Conservation (phyloP, 176 grass and related monocot genomes). For the Luzula sylvatica region DNA sequence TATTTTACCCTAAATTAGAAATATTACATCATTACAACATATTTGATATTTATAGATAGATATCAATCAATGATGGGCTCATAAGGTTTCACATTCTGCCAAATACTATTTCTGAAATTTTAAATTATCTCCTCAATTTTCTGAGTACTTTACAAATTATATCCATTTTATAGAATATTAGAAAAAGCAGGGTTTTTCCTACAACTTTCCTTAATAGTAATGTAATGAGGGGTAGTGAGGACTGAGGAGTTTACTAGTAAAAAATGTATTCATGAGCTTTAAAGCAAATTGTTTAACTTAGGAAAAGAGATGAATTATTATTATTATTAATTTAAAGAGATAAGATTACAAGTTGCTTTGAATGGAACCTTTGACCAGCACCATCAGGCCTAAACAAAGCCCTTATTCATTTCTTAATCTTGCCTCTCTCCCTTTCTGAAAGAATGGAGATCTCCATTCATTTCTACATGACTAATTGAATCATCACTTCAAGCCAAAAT, state of each 20-base stretch:
- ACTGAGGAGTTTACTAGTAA: too few relatives aligned
- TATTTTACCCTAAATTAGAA: too few relatives aligned
- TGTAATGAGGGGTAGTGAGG: background rate
- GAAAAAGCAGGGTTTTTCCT: too few relatives aligned
- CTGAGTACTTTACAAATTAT: background rate
- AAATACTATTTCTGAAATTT: too few relatives aligned
- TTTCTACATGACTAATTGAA: background rate
- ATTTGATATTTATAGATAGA: too few relatives aligned
- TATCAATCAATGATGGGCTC: too few relatives aligned
- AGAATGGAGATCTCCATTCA: background rate
- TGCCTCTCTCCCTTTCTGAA: background rate
- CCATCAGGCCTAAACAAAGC: slow-evolving; percentile 13
- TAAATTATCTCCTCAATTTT: background rate
- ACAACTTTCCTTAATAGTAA: too few relatives aligned
- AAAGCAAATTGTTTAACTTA: slow-evolving; percentile 17
- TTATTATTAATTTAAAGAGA: slow-evolving; percentile 32
- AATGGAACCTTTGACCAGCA: slow-evolving; percentile 71
- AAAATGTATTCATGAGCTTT: slow-evolving; percentile 14
- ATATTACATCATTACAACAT: too few relatives aligned
- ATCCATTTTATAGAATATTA: too few relatives aligned
- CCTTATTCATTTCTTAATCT: background rate
- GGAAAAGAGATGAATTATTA: background rate
- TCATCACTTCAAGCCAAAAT: too few relatives aligned
- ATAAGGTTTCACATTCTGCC: too few relatives aligned
- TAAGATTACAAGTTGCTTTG: slow-evolving; percentile 58